Percentiles rank a stretch among this genome's conserved stretches.
Conservation (phyloP, 352 stramenopile species). For the Phytophthora boehmeriae region DNA sequence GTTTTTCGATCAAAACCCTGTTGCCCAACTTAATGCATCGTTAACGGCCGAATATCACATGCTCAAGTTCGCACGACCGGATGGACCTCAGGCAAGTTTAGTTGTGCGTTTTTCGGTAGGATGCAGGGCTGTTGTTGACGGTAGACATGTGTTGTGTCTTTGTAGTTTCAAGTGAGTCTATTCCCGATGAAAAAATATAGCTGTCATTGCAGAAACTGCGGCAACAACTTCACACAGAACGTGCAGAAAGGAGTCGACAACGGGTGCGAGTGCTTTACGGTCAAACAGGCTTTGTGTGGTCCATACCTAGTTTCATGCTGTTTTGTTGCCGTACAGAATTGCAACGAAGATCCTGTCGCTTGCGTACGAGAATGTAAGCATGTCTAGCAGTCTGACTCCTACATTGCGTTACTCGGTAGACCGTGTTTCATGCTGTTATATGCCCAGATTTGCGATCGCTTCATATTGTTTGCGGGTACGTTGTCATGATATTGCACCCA, state of each 20-base stretch:
- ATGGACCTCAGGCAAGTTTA: conserved; percentile 61
- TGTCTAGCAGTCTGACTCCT: not conserved
- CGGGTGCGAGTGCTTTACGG: conserved; percentile 43
- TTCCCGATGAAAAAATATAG: conserved; percentile 88
- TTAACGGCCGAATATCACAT: conserved; percentile 56
- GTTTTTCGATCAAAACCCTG: conserved; percentile 86
- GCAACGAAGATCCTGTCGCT: conserved; percentile 88
- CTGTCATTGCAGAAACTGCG: conserved; percentile 70
- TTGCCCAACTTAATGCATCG: conserved; percentile 34
- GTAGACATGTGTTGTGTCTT: conserved; percentile 4
- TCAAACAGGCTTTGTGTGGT: not conserved
- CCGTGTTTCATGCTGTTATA: conserved; percentile 14
- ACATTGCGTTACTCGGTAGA: conserved; percentile 7
- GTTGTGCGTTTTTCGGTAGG: not conserved
- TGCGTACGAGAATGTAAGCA: conserved; percentile 80
- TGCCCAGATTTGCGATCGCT: conserved; percentile 75
- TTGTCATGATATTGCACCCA: not conserved
- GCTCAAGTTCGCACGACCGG: conserved; percentile 74
- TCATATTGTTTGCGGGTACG: conserved; percentile 83
- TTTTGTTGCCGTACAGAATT: conserved; percentile 47
- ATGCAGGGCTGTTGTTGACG: conserved; percentile 1
- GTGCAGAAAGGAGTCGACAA: conserved; percentile 90
- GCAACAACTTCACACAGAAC: conserved; percentile 70
- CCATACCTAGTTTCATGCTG: not conserved
- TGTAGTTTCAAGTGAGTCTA: conserved; percentile 83